Percentiles rank a stretch among this genome's conserved stretches.
Evolutionary conservation across 495 filamentous ascomycete genomes (phyloP).

Genomic region (Neurospora sp.): DNA sequence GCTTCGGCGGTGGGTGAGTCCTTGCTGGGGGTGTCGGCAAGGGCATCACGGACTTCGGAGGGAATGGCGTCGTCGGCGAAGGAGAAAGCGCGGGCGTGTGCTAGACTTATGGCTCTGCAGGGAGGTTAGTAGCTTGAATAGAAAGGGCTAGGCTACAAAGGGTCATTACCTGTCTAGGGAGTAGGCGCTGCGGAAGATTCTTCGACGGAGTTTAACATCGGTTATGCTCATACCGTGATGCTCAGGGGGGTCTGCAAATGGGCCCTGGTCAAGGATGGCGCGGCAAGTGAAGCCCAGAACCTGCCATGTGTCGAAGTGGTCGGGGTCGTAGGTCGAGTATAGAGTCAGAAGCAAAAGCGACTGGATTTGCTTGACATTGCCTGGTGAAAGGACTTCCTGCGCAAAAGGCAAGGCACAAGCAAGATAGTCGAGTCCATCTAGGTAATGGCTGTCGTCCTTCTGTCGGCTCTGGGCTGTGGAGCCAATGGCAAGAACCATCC

Average conservation of each 20-base stretch:
- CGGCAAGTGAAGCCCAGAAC: slow-evolving; percentile 78
- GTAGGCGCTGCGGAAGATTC: slow-evolving; percentile 80
- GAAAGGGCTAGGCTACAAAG: not conserved
- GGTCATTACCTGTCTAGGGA: slow-evolving; percentile 62
- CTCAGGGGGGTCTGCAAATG: slow-evolving; percentile 78
- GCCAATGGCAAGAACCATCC: slow-evolving; percentile 79
- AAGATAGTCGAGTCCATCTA: slow-evolving; percentile 55
- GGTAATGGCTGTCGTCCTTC: slow-evolving; percentile 51
- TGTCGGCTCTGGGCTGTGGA: slow-evolving; percentile 61
- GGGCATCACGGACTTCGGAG: slow-evolving; percentile 45
- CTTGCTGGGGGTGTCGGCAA: slow-evolving; percentile 25
- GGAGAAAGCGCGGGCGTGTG: slow-evolving; percentile 71
- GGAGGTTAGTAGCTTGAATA: slow-evolving; percentile 3
- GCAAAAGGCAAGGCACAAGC: slow-evolving; percentile 61
- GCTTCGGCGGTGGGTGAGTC: slow-evolving; percentile 36
- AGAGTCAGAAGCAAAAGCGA: slow-evolving; percentile 74
- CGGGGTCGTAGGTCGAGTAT: slow-evolving; percentile 79
- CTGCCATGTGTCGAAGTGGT: slow-evolving; percentile 85
- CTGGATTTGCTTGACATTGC: slow-evolving; percentile 72
- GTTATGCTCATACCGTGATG: slow-evolving; percentile 49
- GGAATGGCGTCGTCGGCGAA: slow-evolving; percentile 76
- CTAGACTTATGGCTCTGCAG: slow-evolving; percentile 65
- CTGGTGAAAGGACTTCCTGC: slow-evolving; percentile 72
- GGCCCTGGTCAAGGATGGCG: slow-evolving; percentile 74
- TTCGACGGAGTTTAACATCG: slow-evolving; percentile 62